Base-by-base conservation (phyloP, 352 stramenopile species). In the Plasmopara muralis region DNA sequence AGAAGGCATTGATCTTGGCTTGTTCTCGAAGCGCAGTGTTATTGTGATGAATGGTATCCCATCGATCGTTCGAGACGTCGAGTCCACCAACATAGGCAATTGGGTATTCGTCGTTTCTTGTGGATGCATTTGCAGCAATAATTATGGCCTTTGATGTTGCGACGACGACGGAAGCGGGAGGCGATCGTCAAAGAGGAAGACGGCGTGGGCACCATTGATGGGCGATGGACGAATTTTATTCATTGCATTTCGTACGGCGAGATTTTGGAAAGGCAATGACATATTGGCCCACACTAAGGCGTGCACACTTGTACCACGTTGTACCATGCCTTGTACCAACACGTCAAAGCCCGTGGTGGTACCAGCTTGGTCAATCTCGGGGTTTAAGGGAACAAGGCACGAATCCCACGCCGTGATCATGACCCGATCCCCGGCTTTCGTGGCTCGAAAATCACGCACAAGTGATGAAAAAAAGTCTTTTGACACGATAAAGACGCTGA, bases 61-160 rank as follows among this genome's bases (percentile, higher is more conserved):
- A 88, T 6, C 77, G 74, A 43, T 86, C 66, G 15, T 53, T 61
- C 14, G 60, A 72, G 28, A 84, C 45, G 47, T 87, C 78, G 4
- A 81, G 58, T 0, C 75, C 78, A 1, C 75, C 73, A 0, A 83
- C 63, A 50, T 76, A 87, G 8, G 78, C 71, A 9, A 74, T 53
- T 1, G 61, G 50, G 4, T 63, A 45, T 4, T 65, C 56, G 2
- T 61, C 39, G 5, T 25, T 25, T 25, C 20, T 25, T 25, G 20
- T 25, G 1, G 20, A 25, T 25, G 20, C 20, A 25, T 25, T 25
- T 25, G 20, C 20, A 25, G 20, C 20, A 49, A 77, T 67, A 5
- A 73, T 56, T 8, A 83, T 34, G 56, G 66, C 43, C 85, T 87
- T 46, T 85, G 67, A 35, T 85, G 76, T 35, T 84, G 64, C 1